Conservation (phyloP, 2,329 filamentous ascomycete species). For the Elsinoe fawcettii region DNA sequence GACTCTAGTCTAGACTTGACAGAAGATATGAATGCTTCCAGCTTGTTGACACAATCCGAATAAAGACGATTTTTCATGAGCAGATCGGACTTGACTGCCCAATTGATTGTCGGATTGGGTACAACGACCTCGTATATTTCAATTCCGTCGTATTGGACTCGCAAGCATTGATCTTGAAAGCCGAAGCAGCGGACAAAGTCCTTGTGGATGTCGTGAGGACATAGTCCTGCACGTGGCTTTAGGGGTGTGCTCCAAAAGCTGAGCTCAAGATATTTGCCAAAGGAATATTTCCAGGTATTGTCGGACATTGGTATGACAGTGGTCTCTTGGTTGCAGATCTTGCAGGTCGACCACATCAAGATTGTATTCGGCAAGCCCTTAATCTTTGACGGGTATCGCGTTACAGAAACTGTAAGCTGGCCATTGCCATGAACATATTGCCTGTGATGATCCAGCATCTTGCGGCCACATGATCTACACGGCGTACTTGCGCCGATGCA, state of each 20-base stretch:
- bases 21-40: conserved; percentile 79
- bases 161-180: conserved; percentile 72
- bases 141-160: conserved; percentile 87
- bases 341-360: conserved; percentile 96
- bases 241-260: conserved; percentile 90
- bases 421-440: conserved; percentile 97
- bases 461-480: conserved; percentile 77
- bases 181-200: conserved; percentile 93
- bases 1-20: conserved; percentile 75
- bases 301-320: conserved; percentile 86
- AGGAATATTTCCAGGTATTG: conserved; percentile 95
- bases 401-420: conserved; percentile 83
- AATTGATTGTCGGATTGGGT: conserved; percentile 80
- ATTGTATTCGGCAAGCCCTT: conserved; percentile 65
- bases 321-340: conserved; percentile 83
- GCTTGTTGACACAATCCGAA: conserved; percentile 67
- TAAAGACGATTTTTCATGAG: conserved; percentile 90
- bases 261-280: conserved; percentile 95
- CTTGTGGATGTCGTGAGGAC: conserved; percentile 83
- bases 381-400: conserved; percentile 61
- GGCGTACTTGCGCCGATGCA: conserved; percentile 67
- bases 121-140: conserved; percentile 92
- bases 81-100: conserved; percentile 95
- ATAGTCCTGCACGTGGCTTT: conserved; percentile 64
- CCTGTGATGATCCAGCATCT: conserved; percentile 85